Percentiles rank a stretch among this genome's conserved stretches.
These are phyloP conservation scores for Neurospora crassa DNA, from an alignment of 2,329 filamentous ascomycete genomes.

Conservation along the genomic window DNA sequence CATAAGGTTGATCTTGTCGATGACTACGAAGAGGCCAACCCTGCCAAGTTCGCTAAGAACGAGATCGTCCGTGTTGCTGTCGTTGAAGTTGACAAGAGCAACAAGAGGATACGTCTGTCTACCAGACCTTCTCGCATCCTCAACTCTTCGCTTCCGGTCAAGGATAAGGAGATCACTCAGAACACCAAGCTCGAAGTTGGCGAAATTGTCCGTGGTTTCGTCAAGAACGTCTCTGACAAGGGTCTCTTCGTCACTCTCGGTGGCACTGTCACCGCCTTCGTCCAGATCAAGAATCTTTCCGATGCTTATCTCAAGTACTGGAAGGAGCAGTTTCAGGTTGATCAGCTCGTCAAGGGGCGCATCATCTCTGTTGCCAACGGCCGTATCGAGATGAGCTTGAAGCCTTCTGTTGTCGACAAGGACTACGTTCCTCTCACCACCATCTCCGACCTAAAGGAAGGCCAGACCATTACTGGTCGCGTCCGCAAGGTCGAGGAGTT, in stretches of 20 bases:
- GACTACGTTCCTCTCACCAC: conserved; percentile 65
- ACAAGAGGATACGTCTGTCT: conserved; percentile 78
- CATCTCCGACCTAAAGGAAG: conserved; percentile 67
- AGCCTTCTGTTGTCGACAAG: conserved; percentile 72
- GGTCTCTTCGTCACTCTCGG: conserved; percentile 82
- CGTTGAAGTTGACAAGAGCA: conserved; percentile 66
- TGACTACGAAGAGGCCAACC: conserved; percentile 73
- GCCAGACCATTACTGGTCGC: conserved; percentile 79
- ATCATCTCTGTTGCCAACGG: conserved; percentile 59
- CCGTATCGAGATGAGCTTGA: conserved; percentile 78
- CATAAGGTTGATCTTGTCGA: conserved; percentile 77
- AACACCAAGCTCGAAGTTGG: conserved; percentile 64
- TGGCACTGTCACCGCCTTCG: conserved; percentile 69
- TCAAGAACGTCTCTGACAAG: conserved; percentile 82
- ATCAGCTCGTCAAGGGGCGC: conserved; percentile 85
- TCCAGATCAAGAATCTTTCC: conserved; percentile 80
- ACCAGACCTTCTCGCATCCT: conserved; percentile 79
- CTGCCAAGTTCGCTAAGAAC: conserved; percentile 67
- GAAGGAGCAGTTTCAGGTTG: conserved; percentile 79
- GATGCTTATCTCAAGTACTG: conserved; percentile 91
- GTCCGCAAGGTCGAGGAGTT: conserved; percentile 92
- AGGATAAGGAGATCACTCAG: conserved; percentile 69
- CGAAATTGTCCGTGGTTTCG: conserved; percentile 79
- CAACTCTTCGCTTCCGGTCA: conserved; percentile 71
- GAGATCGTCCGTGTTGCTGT: conserved; percentile 84